Evolutionary conservation across 2,329 filamentous ascomycete genomes (phyloP), one percentile per base, ranked within the genome.

Genomic region (Penicillium palitans): DNA sequence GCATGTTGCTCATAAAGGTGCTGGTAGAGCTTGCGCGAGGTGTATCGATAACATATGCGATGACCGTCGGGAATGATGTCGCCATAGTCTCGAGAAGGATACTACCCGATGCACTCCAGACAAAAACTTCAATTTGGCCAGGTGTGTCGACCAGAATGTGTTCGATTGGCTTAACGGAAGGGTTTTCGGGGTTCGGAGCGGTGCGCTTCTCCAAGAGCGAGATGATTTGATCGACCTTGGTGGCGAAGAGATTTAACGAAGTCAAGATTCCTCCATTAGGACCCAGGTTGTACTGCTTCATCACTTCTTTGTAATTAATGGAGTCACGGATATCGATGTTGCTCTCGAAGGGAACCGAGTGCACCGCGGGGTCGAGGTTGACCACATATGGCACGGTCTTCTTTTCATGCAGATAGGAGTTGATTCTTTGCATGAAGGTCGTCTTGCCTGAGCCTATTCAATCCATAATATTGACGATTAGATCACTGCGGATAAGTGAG

Each of bases 1-100:
- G 87, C 95, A 99, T 99, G 78, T 99, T 99, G 74, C 90, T 96
- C 95, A 99, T 99, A 78, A 99, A 99, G 0, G 95, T 99, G 62
- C 90, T 93, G 0, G 95, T 98, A 40, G 91, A 96, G 37, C 90
- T 87, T 15, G 93, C 96, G 54, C 95, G 87, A 4, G 96, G 95
- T 2, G 95, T 99, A 76, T 99, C 95, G 75, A 99, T 96, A 59
- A 99, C 85, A 78, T 98, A 99, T 57, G 95, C 95, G 68, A 99
- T 91, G 41, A 99, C 91, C 0, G 96, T 99, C 0, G 96, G 95
- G 73, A 99, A 98, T 0, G 90, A 92, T 4, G 90, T 95, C 0
- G 96, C 95, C 51, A 99, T 83, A 15, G 91, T 93, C 72, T 96
- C 93, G 50, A 99, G 87, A 17, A 99, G 82, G 67, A 99, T 99